These are phyloP conservation scores for Brassica hybrid DNA, from an alignment of 441 rosid species.

Conservation along the genomic window DNA sequence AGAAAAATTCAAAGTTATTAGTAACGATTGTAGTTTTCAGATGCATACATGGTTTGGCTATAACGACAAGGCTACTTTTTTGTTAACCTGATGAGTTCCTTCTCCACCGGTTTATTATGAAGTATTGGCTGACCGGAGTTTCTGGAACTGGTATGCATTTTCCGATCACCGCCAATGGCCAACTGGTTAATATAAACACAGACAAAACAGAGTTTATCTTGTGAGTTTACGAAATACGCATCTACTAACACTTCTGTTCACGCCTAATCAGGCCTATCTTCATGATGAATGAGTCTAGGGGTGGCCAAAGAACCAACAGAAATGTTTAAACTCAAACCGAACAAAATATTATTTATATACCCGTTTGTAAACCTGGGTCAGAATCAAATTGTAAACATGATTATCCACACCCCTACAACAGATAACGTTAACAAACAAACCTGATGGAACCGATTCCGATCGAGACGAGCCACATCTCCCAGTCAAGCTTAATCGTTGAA, in stretches of 20 bases:
- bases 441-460: conserved; percentile 72
- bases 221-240: conserved; percentile 5
- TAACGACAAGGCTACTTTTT: not conserved
- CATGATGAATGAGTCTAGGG: not conserved
- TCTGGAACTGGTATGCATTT: conserved; percentile 79
- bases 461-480: conserved; percentile 65
- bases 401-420: not conserved
- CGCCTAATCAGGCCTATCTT: not conserved
- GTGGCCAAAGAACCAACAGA: not conserved
- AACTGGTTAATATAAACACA: conserved; percentile 50
- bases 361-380: not conserved
- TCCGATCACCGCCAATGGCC: conserved; percentile 86
- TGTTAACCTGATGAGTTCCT: conserved; percentile 41
- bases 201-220: not conserved
- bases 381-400: conserved; percentile 17
- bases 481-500: conserved; percentile 52
- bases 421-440: conserved; percentile 43
- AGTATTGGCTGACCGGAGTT: conserved; percentile 58
- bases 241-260: not conserved
- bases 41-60: conserved; percentile 4
- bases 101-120: conserved; percentile 47
- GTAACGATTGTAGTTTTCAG: too few relatives aligned
- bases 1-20: conserved; percentile 12
- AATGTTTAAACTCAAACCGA: not conserved
- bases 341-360: not conserved